Evolutionary conservation across 208 protist genomes (phyloP).

Genomic region (Borovskyia barvae): DNA sequence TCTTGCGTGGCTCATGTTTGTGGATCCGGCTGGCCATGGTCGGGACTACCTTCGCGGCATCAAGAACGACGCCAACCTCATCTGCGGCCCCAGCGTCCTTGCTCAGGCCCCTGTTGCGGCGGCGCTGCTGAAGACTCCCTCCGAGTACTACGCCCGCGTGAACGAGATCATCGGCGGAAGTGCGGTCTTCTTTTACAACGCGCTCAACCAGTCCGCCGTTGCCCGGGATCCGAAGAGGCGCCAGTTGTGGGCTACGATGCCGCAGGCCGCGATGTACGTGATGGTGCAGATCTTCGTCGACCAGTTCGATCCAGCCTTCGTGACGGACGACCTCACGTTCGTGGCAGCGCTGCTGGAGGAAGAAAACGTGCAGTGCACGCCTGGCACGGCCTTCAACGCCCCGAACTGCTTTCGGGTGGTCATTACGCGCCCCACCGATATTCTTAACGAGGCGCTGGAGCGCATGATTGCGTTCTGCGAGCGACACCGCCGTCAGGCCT

Average conservation of each 20-base stretch:
- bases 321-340: constrained; percentile 75
- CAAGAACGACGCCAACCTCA: constrained; percentile 38
- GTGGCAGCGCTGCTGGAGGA: constrained; percentile 62
- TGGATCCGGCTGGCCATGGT: constrained; percentile 51
- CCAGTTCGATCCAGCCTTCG: constrained; percentile 55
- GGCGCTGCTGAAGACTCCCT: constrained; percentile 67
- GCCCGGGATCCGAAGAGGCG: constrained; percentile 27
- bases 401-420: constrained; percentile 69
- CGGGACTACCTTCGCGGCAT: constrained; percentile 41
- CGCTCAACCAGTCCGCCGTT: constrained; percentile 27
- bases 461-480: constrained; percentile 74
- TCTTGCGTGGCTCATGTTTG: constrained; percentile 82
- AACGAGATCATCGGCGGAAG: constrained; percentile 38
- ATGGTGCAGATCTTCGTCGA: constrained; percentile 76
- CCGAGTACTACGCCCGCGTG: constrained; percentile 41
- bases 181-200: constrained; percentile 26
- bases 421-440: constrained; percentile 51
- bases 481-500: constrained; percentile 26
- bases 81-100: constrained; percentile 84
- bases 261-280: constrained; percentile 91
- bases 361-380: constrained; percentile 85
- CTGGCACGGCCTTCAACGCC: constrained; percentile 73
- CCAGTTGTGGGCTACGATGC: constrained; percentile 19
- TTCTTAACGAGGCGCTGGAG: constrained; percentile 71
- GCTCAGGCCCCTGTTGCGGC: constrained; percentile 72